Evolutionary conservation across 345 rosid species (phyloP).

Genomic region (Gossypium raimondii): DNA sequence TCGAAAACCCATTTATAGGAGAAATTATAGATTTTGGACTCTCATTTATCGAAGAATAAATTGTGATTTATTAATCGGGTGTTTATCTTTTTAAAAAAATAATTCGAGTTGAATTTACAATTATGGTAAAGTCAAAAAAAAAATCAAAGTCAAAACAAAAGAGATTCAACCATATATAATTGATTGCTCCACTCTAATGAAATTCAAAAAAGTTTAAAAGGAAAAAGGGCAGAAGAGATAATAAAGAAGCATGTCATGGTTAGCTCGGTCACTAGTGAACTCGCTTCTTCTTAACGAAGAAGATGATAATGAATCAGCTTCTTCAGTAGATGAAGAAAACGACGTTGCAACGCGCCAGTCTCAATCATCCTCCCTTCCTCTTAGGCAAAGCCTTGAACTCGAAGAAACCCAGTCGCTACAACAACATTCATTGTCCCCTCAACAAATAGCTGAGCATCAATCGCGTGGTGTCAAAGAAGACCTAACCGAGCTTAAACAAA

Average conservation of each 20-base stretch:
- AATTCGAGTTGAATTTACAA: too few species aligned
- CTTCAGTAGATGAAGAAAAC: slow-evolving; percentile 16
- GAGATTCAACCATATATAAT: too few species aligned
- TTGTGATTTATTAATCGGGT: too few species aligned
- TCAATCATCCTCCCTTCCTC: slow-evolving; percentile 13
- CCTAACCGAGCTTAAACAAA: slow-evolving; percentile 61
- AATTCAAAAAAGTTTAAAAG: background rate
- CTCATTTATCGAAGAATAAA: too few species aligned
- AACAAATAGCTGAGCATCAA: slow-evolving; percentile 34
- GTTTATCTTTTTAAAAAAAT: too few species aligned
- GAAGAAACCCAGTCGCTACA: slow-evolving; percentile 16
- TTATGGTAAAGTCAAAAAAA: too few species aligned
- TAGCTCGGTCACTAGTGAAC: slow-evolving; percentile 74
- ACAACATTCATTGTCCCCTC: slow-evolving; percentile 16
- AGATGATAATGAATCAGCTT: slow-evolving; percentile 15
- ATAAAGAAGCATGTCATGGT: slow-evolving; percentile 58
- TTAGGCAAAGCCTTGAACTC: slow-evolving; percentile 5
- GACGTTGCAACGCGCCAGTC: slow-evolving; percentile 22
- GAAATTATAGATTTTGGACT: too few species aligned
- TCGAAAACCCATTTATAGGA: too few species aligned
- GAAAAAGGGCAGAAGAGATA: background rate
- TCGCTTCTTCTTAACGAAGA: slow-evolving; percentile 73
- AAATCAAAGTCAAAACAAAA: too few species aligned
- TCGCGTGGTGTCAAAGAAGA: slow-evolving; percentile 85
- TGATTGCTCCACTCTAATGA: too few species aligned